These are phyloP conservation scores for Macrolepiota albuminosa DNA, from an alignment of 768 basidiomycete species.

Conservation along the genomic window DNA sequence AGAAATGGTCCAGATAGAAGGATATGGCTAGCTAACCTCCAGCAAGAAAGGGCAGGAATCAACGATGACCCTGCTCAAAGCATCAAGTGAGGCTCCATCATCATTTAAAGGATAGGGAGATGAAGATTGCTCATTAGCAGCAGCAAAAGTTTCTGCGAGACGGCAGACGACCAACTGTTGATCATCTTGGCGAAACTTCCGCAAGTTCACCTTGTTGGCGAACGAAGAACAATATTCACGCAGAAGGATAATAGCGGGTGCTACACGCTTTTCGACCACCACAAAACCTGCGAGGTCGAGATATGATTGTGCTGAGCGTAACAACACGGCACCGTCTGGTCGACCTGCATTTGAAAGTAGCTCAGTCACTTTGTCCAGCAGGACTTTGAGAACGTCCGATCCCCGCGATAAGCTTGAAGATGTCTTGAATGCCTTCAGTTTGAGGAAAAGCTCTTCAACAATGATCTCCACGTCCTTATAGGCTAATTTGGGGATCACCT, in stretches of 20 bases:
- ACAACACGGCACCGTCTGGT: conserved; percentile 21
- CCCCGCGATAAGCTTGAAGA: conserved; percentile 27
- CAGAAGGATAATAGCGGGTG: conserved; percentile 41
- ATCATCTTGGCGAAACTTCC: conserved; percentile 37
- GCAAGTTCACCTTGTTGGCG: conserved; percentile 42
- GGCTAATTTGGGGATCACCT: conserved; percentile 49
- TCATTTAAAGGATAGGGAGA: conserved; percentile 14
- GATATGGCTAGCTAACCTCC: conserved; percentile 35
- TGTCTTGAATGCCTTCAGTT: conserved; percentile 39
- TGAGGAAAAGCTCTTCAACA: conserved; percentile 48
- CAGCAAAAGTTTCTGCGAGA: conserved; percentile 39
- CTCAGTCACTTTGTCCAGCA: conserved; percentile 15
- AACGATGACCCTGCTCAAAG: conserved; percentile 40
- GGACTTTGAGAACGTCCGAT: conserved; percentile 29
- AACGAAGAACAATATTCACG: conserved; percentile 45
- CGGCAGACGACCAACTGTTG: conserved; percentile 41
- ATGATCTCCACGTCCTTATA: conserved; percentile 39
- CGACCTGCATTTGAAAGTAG: conserved; percentile 11
- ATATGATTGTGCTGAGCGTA: conserved; percentile 36
- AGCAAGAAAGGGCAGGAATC: conserved; percentile 46
- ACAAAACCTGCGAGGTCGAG: conserved; percentile 43
- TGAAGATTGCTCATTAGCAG: conserved; percentile 28
- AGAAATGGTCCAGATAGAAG: conserved; percentile 1
- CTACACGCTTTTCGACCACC: conserved; percentile 35
- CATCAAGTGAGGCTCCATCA: conserved; percentile 24